These are phyloP conservation scores for Bacterosira constricta DNA, from an alignment of 108 stramenopile genomes.

Conservation along the genomic window DNA sequence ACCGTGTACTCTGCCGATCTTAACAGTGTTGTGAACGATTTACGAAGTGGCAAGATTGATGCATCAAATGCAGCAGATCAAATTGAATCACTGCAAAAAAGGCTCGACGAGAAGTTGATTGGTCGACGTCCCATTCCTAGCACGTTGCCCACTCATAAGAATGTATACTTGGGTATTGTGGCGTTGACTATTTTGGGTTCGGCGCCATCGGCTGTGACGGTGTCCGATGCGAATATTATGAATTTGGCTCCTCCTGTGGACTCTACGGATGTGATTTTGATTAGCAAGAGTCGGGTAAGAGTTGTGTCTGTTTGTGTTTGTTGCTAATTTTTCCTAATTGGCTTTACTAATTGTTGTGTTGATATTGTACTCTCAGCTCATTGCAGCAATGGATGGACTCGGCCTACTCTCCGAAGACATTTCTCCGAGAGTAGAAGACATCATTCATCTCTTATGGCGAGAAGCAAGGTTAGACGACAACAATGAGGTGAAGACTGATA, in stretches of 20 bases:
- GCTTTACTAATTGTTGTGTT: neutral
- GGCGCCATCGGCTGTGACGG: slow-evolving; percentile 63
- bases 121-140: slow-evolving; percentile 78
- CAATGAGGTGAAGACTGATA: slow-evolving; percentile 2
- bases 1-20: slow-evolving; percentile 76
- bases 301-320: slow-evolving; percentile 2
- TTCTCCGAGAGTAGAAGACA: slow-evolving; percentile 25
- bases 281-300: slow-evolving; percentile 72
- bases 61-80: slow-evolving; percentile 53
- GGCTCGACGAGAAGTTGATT: slow-evolving; percentile 58
- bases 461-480: slow-evolving; percentile 25
- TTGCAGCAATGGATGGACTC: slow-evolving; percentile 28
- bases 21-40: slow-evolving; percentile 56
- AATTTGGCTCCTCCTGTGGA: slow-evolving; percentile 61
- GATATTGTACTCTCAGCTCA: slow-evolving; percentile 11
- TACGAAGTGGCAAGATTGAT: slow-evolving; percentile 53
- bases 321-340: slow-evolving; percentile 47
- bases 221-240: slow-evolving; percentile 72
- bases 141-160: slow-evolving; percentile 75
- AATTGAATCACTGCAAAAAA: slow-evolving; percentile 43
- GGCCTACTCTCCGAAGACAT: slow-evolving; percentile 1
- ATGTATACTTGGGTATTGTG: slow-evolving; percentile 66
- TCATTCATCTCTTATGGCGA: slow-evolving; percentile 37
- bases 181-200: slow-evolving; percentile 73
- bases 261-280: slow-evolving; percentile 60